Conservation (phyloP, 1,284 basidiomycete species). For the Cutaneotrichosporon daszewskae region DNA sequence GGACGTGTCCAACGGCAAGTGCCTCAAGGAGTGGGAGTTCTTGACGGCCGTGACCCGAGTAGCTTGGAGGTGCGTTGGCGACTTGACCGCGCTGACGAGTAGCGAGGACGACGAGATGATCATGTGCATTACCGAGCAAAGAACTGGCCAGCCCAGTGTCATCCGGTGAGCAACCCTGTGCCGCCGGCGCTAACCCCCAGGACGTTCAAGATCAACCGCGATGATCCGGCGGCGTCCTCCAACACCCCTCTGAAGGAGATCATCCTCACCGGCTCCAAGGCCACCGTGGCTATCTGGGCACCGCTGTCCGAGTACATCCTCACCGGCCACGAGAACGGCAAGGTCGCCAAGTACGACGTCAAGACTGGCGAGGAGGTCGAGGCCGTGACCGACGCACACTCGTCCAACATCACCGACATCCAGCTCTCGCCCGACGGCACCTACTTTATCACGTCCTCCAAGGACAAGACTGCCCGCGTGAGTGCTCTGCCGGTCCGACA, state of each 20-base stretch:
- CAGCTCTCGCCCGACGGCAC: constrained; percentile 85
- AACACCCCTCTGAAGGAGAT: constrained; percentile 69
- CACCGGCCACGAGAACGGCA: constrained; percentile 94
- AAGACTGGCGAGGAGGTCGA: constrained; percentile 79
- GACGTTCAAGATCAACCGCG: constrained; percentile 79
- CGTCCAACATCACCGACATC: constrained; percentile 79
- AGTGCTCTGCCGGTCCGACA: too few relatives aligned
- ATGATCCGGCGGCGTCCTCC: constrained; percentile 59
- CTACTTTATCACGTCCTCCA: constrained; percentile 93
- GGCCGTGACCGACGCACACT: constrained; percentile 68
- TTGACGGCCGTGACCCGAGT: constrained; percentile 96
- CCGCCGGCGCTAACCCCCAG: constrained; percentile 44
- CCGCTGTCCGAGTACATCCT: constrained; percentile 73
- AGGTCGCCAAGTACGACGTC: constrained; percentile 81
- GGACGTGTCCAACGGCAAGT: constrained; percentile 84
- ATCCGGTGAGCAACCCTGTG: constrained; percentile 22
- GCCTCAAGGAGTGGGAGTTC: constrained; percentile 92
- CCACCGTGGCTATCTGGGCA: constrained; percentile 89
- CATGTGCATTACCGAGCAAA: constrained; percentile 92
- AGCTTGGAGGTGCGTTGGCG: constrained; percentile 50
- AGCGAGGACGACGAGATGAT: constrained; percentile 79
- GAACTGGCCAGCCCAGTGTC: constrained; percentile 73
- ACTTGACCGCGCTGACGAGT: constrained; percentile 39
- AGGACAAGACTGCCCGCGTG: constrained; percentile 92
- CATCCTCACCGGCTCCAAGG: constrained; percentile 86